Base-by-base conservation (phyloP, 2,329 filamentous ascomycete genomes). In the Arachnopeziza araneosa region DNA sequence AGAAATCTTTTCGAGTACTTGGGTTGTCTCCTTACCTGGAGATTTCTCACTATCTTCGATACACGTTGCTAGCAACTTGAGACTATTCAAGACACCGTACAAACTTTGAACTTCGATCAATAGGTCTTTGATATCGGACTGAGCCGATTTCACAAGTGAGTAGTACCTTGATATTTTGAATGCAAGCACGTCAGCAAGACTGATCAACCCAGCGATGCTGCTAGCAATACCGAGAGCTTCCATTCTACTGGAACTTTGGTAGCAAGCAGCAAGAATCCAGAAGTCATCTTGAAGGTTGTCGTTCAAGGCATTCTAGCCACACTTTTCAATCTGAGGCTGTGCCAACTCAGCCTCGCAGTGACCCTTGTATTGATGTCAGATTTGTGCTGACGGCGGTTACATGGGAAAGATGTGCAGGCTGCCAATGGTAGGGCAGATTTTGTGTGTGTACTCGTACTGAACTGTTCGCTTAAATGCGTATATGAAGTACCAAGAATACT, bases 141-240 rank as follows among this genome's bases (percentile, higher is more conserved):
- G 49, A 1, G 57, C 30, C 2, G 50, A 44, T 12, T 61, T 61
- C 24, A 54, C 56, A n/a, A 59, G 56, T 24, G 49, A 52, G 23
- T 56, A 61, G 24, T 56, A 61, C 50, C 50, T 59, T n/a, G 56
- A 61, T 7, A 61, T 56, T 36, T 59, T 59, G 36, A 59, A 56
- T 0, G 48, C 56, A 36, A 61, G 52, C 19, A 61, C 57, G 54
- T 61, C 57, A 48, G 56, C 56, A 48, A 61, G 60, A 50, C 56
- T 59, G 21, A 61, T 56, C 44, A 61, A 50, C 6, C 60, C 60
- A 48, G 56, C 56, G 36, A 61, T 58, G 44, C 56, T 56, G 44
- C 60, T 59, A 9, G 60, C 60, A 1, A 61, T 53, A 10, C 60
- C 60, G 1, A 61, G 50, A 19, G 55, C 60, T 51, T 61, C 60